phyloP scores from a whole-genome alignment of 139 green algal species.

The Haematococcus lacustris region DNA sequence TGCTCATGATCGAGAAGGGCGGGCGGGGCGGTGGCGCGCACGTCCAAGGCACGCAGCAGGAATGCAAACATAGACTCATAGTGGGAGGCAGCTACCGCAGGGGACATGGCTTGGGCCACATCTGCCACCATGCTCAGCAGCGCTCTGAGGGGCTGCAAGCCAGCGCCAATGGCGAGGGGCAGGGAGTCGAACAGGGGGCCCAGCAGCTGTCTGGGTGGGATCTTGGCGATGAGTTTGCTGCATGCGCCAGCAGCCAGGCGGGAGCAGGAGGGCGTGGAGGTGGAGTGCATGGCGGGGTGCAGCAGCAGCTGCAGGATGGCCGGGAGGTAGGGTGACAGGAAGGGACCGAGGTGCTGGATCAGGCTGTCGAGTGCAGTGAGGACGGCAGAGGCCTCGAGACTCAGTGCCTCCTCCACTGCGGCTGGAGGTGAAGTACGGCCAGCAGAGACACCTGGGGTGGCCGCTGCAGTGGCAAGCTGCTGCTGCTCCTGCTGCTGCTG shows the following conservation, averaged over 20 bases:
- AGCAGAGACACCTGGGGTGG: background rate
- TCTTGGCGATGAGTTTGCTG: background rate
- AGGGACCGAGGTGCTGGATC: constrained; percentile 46
- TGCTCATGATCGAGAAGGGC: constrained; percentile 9
- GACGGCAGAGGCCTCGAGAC: constrained; percentile 46
- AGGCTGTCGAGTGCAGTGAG: constrained; percentile 59
- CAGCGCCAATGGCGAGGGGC: background rate
- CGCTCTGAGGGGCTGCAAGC: background rate
- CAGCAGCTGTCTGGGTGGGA: constrained; percentile 11
- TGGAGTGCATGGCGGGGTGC: constrained; percentile 33
- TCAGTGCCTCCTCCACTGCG: background rate
- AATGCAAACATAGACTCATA: constrained; percentile 55
- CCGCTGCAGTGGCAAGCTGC: constrained; percentile 4
- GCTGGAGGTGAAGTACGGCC: background rate
- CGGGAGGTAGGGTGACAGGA: constrained; percentile 61
- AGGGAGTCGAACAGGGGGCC: constrained; percentile 12
- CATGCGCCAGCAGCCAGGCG: background rate
- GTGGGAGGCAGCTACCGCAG: constrained; percentile 38
- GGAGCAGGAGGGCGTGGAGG: background rate
- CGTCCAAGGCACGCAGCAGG: constrained; percentile 68
- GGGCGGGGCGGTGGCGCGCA: constrained; percentile 29
- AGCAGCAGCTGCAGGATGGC: constrained; percentile 54
- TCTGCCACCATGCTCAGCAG: constrained; percentile 35
- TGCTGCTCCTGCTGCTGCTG: background rate
- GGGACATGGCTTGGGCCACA: constrained; percentile 40